Base-by-base conservation (phyloP, 768 basidiomycete genomes). In the Asterophora parasitica region DNA sequence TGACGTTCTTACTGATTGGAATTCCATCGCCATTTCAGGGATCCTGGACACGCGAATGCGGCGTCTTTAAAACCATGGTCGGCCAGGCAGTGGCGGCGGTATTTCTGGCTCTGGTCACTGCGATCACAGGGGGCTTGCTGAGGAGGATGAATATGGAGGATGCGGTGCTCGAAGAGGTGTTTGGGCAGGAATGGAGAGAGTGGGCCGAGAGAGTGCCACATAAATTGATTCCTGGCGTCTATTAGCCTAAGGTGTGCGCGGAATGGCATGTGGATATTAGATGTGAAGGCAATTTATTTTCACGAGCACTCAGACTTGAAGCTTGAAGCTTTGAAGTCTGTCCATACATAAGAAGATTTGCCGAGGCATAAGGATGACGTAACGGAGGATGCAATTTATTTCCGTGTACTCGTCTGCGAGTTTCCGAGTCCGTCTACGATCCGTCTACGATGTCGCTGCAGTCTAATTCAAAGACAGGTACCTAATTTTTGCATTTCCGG, bases 171-270 rank as follows among this genome's bases (percentile, higher is more conserved):
- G 56, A 62, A 43, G 54, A 64, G 43, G 57, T 53, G 15, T 78
- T 76, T 58, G 70, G 73, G 4, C 59, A 60, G 38, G 60, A 73
- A 43, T 71, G 74, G 71, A 65, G 68, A 10, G 53, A 58, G 1
- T 82, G 76, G 75, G 71, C 70, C 6, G 50, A 49, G 37, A 61
- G 51, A 32, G 79, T 81, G 9, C 74, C 67, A 7, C 78, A 73
- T 46, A 76, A 59, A 45, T 60, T 82, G 26, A 53, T 81, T 39
- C 79, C 79, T 16, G 66, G 72, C 26, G 32, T 80, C 11, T 73
- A 72, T 56, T 79, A 53, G 63, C 44, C 20, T 9, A 30, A 19
- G 4, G 7, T 7, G 4, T 26, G 9, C 28, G n/a, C 9, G 20
- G 9, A 17, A 16, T 16, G 2, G 26, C 7, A 35, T 12, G 17